Base-by-base conservation (phyloP, 306 rosid species). In the Arachis hypogaea region DNA sequence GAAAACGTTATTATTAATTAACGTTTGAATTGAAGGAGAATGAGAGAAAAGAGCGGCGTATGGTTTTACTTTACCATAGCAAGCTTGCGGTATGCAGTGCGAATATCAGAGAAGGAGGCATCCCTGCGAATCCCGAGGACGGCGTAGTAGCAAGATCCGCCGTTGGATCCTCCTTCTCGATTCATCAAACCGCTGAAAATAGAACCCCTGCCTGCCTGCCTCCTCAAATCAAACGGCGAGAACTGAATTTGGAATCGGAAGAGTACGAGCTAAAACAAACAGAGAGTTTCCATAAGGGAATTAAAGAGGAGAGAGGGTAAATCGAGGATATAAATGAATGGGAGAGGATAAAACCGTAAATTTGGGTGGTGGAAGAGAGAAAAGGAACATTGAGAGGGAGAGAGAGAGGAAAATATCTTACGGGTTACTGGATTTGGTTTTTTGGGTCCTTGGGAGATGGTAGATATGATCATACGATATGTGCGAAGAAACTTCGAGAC, bases 21-120 rank as follows among this genome's bases (percentile, higher is more conserved):
- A 56, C 22, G 3, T 46, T 38, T 1, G 42, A 43, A 45, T 28
- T 10, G n/a, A 18, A 57, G 33, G n/a, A 16, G 4, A 5, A 47
- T 71, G 44, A 8, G 61, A 64, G 52, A 56, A 63, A 52, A 7
- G 9, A 28, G 18, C 59, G 52, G 56, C 71, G 81, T 51, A 33
- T 69, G 0, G 18, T 49, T 18, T 10, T 1, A 4, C 38, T 33
- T 55, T 71, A 93, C 98, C 98, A 95, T 50, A 11, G 99, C 99
- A 61, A 95, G 99, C 59, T 82, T 92, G 40, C 96, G 96, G 65
- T 95, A 95, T 1, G 99, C 98, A 6, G 92, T 59, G 76, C 98
- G 98, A 57, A 95, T 73, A 64, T 92, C 99, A 29, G 96, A 88
- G 89, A 74, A 81, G 84, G 99, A 95, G 75, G 98, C 92, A 36